Base-by-base conservation (phyloP, 257 asterid species). In the Solanum gandarillasii region DNA sequence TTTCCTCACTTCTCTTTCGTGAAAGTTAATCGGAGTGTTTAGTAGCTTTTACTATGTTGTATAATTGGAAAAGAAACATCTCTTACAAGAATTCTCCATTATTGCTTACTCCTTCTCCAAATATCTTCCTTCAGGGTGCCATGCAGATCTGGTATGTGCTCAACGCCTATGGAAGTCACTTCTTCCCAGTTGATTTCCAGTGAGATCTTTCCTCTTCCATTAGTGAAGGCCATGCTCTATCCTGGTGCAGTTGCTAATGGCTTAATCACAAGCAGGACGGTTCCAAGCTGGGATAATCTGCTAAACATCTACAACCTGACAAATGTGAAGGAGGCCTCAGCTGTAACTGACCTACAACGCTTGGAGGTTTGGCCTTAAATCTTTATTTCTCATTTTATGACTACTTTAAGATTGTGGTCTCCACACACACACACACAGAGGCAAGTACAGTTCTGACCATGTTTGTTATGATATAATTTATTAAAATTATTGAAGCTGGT, bases 141-240 rank as follows among this genome's bases (percentile, higher is more conserved):
- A 65, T 97, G 98, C 92, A 93, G 98, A 94, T 94, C 99, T 5
- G 99, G 99, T 86, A 90, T 93, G 91, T 97, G 99, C 90, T 91
- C 93, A 60, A 91, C 99, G 9, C 99, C 99, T 62, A 79, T 96
- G 85, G 98, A 97, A 43, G 96, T 96, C 86, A 95, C 99, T 46
- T 92, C 99, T 65, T 93, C 98, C 20, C 99, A 97, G 92, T 92
- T 97, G 94, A 91, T 97, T 88, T 92, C 98, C 52, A 94, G 98
- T 55, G 98, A 94, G 74, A 90, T 95, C 38, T 92, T 97, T 88
- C 99, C 99, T 58, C 93, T 94, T 89, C 91, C 97, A 5, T 95
- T 95, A 23, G 95, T 97, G 87, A 97, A 97, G 92, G 94, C 91
- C 90, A 95, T 96, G 78, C 99, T 97, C 87, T 97, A 94, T 90